Percentiles rank a stretch among this genome's conserved stretches.
phyloP scores from a whole-genome alignment of 1,139 yeast species.

The Petasospora fabianii region DNA sequence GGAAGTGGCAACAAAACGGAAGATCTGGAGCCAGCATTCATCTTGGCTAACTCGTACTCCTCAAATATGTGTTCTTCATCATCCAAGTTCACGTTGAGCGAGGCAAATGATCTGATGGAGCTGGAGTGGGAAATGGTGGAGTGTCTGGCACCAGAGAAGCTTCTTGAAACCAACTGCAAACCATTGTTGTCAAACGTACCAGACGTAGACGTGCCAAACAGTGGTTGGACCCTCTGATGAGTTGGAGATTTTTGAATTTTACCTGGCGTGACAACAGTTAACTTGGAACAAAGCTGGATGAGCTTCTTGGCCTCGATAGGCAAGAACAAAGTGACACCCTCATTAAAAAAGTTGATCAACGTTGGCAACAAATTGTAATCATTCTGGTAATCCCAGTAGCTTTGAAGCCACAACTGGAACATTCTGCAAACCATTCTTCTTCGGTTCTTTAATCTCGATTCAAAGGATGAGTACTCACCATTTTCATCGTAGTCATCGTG shows the following conservation, averaged over 20 bases:
- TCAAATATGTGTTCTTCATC: conserved; percentile 36
- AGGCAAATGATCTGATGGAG: conserved; percentile 28
- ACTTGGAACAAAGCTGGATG: conserved; percentile 57
- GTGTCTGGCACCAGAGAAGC: conserved; percentile 26
- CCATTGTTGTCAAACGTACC: conserved; percentile 25
- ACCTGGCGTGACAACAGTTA: conserved; percentile 31
- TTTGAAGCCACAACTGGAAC: conserved; percentile 81
- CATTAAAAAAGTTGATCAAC: conserved; percentile 72
- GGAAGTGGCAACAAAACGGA: conserved; percentile 33
- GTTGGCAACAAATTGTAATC: conserved; percentile 66
- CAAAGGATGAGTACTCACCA: conserved; percentile 39
- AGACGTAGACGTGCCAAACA: conserved; percentile 4
- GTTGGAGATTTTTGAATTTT: conserved; percentile 25
- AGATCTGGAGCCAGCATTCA: conserved; percentile 28
- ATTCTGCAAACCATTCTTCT: conserved; percentile 64
- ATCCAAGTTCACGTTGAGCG: conserved; percentile 29
- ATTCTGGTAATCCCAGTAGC: conserved; percentile 69
- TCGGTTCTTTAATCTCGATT: conserved; percentile 53
- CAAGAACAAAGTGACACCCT: conserved; percentile 52
- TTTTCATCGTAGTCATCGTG: conserved; percentile 32
- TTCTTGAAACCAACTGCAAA: conserved; percentile 44
- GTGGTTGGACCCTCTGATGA: conserved; percentile 3
- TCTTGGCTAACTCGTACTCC: conserved; percentile 34
- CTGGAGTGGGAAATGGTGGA: conserved; percentile 31
- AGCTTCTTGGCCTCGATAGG: conserved; percentile 64